Percentiles rank a stretch among this genome's conserved stretches.
Evolutionary conservation across 2,329 filamentous ascomycete genomes (phyloP).

Genomic region (Sarocladiaceae sp.): DNA sequence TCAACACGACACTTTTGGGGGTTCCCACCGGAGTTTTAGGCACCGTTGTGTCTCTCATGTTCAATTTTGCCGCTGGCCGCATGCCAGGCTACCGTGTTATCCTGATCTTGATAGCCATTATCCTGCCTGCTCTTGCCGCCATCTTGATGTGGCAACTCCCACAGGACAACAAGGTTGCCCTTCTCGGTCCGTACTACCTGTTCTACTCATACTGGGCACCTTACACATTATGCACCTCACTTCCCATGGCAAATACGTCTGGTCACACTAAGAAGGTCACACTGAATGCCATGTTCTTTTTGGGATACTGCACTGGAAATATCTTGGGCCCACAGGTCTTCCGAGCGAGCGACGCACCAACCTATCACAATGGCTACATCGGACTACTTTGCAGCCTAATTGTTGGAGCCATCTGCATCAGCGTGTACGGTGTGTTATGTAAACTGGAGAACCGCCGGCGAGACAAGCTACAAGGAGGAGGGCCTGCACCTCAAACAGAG

Average conservation of each 20-base stretch:
- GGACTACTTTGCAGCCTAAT: constrained; percentile 40
- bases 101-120: too few relatives aligned
- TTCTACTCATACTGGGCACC: constrained; percentile 62
- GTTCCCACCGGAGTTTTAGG: constrained; percentile 71
- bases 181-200: constrained; percentile 50
- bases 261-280: constrained; percentile 40
- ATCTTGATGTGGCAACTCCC: neutral
- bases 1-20: constrained; percentile 67
- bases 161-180: neutral
- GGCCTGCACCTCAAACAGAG: too few relatives aligned
- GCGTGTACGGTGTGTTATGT: neutral
- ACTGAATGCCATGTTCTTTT: constrained; percentile 34
- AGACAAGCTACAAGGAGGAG: neutral
- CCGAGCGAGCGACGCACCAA: constrained; percentile 17
- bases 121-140: neutral
- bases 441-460: neutral
- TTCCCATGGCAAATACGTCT: constrained; percentile 44
- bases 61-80: neutral
- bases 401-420: constrained; percentile 8
- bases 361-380: constrained; percentile 38
- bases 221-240: constrained; percentile 62
- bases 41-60: constrained; percentile 37
- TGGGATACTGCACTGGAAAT: constrained; percentile 36
- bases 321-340: constrained; percentile 41
- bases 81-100: neutral